Percentiles rank a stretch among this genome's conserved stretches.
phyloP scores from a whole-genome alignment of 2,329 filamentous ascomycete genomes.

The Penicillium sp. region DNA sequence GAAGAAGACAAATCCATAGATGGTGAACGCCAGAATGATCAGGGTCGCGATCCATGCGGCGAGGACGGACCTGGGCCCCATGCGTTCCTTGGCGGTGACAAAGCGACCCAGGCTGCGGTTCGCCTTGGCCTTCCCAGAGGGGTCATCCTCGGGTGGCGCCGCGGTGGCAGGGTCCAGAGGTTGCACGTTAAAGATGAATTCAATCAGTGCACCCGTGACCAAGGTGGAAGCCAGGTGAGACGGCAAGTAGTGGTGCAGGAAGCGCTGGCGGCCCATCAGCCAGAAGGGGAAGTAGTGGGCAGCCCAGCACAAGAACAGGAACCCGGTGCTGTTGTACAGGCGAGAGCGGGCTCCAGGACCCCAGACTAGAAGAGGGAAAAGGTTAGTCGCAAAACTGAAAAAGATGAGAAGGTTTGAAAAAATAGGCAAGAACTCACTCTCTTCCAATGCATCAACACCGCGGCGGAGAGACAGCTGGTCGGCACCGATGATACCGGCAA shows the following conservation, averaged over 20 bases:
- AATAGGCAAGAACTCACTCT: conserved; percentile 66
- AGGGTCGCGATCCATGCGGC: conserved; percentile 76
- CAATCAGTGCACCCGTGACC: conserved; percentile 86
- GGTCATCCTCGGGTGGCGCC: conserved; percentile 51
- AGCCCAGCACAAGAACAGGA: conserved; percentile 98
- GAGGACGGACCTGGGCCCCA: conserved; percentile 75
- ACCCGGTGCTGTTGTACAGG: conserved; percentile 97
- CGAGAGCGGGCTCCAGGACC: conserved; percentile 79
- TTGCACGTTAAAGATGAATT: conserved; percentile 95
- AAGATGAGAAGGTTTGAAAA: neutral
- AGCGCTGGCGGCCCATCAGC: conserved; percentile 96
- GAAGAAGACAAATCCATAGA: conserved; percentile 89
- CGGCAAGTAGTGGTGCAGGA: conserved; percentile 96
- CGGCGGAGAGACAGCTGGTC: conserved; percentile 93
- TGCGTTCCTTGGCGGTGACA: conserved; percentile 78
- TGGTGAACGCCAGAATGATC: conserved; percentile 68
- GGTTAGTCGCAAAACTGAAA: conserved; percentile 11
- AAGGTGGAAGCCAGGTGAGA: conserved; percentile 89
- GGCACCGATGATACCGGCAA: conserved; percentile 85
- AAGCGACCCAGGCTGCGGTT: conserved; percentile 55
- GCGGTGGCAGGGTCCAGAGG: conserved; percentile 55
- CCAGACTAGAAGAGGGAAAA: conserved; percentile 41
- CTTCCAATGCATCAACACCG: conserved; percentile 89
- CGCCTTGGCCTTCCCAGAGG: conserved; percentile 46
- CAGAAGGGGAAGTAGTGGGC: conserved; percentile 98